Conservation (phyloP, 768 basidiomycete species). For the Sarcomyxa edulis region DNA sequence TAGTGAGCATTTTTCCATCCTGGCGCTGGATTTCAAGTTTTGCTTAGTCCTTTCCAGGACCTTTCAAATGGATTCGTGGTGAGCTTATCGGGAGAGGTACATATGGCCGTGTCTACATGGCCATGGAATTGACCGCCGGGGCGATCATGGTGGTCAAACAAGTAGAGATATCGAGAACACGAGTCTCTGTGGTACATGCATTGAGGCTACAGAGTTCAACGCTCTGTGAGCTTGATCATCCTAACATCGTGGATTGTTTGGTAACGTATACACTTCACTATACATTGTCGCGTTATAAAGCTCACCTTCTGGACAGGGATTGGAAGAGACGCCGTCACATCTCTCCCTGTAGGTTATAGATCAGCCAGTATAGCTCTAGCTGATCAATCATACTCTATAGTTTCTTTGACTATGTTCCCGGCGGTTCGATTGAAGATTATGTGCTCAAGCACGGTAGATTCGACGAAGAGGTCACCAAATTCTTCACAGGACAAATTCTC, state of each 20-base stretch:
- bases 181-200: constrained; percentile 82
- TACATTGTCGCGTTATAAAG: no score
- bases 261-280: no score
- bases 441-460: constrained; percentile 91
- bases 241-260: constrained; percentile 95
- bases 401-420: constrained; percentile 98
- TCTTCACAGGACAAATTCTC: constrained; percentile 89
- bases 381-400: constrained; percentile 33
- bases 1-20: no score
- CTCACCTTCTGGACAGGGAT: no score
- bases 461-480: constrained; percentile 86
- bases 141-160: constrained; percentile 99
- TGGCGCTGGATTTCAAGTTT: no score
- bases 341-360: constrained; percentile 82
- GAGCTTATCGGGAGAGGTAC: constrained; percentile 97
- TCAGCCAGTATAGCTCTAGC: background rate
- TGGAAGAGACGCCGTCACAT: constrained; percentile 83
- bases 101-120: constrained; percentile 94
- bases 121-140: constrained; percentile 91
- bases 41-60: constrained; percentile 62
- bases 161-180: constrained; percentile 91
- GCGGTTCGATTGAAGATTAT: constrained; percentile 90
- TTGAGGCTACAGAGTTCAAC: constrained; percentile 95
- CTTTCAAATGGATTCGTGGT: constrained; percentile 98
- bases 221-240: constrained; percentile 93